phyloP scores from a whole-genome alignment of 192 early-diverging fungal genomes.

The Glomus cerebriforme region DNA sequence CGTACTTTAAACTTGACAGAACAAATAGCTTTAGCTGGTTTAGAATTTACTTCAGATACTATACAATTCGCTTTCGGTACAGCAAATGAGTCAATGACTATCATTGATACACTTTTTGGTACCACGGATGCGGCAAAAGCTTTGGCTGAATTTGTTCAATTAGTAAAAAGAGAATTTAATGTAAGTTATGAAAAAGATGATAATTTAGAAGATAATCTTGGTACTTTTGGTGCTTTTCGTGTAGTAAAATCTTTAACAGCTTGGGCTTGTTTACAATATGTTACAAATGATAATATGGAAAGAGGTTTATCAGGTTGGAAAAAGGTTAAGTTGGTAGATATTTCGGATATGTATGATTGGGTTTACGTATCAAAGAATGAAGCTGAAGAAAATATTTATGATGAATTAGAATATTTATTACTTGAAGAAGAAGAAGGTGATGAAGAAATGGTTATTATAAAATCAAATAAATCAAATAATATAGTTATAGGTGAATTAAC shows the following conservation, averaged over 20 bases:
- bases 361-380: slow-evolving; percentile 7
- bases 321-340: slow-evolving; percentile 21
- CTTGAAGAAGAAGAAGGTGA: slow-evolving; percentile 32
- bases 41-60: slow-evolving; percentile 26
- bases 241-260: slow-evolving; percentile 48
- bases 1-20: slow-evolving; percentile 16
- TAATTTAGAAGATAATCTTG: not conserved
- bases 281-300: slow-evolving; percentile 42
- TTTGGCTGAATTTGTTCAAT: slow-evolving; percentile 75
- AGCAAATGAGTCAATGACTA: slow-evolving; percentile 38
- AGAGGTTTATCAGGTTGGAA: slow-evolving; percentile 16
- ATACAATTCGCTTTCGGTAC: slow-evolving; percentile 36
- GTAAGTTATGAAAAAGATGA: slow-evolving; percentile 29
- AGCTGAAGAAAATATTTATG: slow-evolving; percentile 1
- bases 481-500: slow-evolving; percentile 30
- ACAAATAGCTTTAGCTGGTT: slow-evolving; percentile 25
- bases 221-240: slow-evolving; percentile 38
- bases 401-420: slow-evolving; percentile 23
- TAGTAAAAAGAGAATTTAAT: slow-evolving; percentile 62
- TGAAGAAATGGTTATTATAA: slow-evolving; percentile 31
- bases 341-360: slow-evolving; percentile 28
- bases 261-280: slow-evolving; percentile 47
- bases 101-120: slow-evolving; percentile 89
- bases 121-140: slow-evolving; percentile 92
- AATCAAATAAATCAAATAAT: slow-evolving; percentile 16